These are phyloP conservation scores for Phytophthora kernoviae DNA, from an alignment of 352 stramenopile genomes.

Conservation along the genomic window DNA sequence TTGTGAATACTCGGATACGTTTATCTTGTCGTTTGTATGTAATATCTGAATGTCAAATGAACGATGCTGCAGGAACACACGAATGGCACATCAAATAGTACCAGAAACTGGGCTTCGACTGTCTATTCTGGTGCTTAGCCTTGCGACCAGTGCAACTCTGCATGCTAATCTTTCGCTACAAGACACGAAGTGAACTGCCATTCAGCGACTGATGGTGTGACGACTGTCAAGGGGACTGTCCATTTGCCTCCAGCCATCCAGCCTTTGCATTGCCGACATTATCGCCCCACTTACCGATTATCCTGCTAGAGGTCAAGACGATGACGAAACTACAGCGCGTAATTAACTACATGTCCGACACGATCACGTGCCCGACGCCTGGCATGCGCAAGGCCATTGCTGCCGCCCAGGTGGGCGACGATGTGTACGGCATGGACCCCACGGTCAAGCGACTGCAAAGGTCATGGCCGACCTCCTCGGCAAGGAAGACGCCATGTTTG, in stretches of 20 bases:
- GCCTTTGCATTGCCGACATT: neutral
- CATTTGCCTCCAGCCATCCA: slow-evolving; percentile 6
- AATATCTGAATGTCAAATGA: neutral
- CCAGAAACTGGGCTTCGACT: slow-evolving; percentile 11
- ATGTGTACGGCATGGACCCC: slow-evolving; percentile 90
- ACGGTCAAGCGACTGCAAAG: slow-evolving; percentile 94
- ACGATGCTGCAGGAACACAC: too few species aligned
- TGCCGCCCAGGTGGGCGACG: slow-evolving; percentile 72
- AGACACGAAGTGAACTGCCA: too few species aligned
- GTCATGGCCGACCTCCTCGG: slow-evolving; percentile 92
- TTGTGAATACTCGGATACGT: neutral
- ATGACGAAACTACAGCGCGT: slow-evolving; percentile 34
- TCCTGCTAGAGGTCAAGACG: slow-evolving; percentile 14
- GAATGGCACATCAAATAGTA: neutral
- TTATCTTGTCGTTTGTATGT: slow-evolving; percentile 28
- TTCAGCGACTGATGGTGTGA: neutral
- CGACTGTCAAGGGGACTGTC: neutral
- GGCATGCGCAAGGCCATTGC: slow-evolving; percentile 93
- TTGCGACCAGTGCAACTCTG: slow-evolving; percentile 34
- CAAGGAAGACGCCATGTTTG: slow-evolving; percentile 95
- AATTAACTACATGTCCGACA: slow-evolving; percentile 97
- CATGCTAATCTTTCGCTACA: slow-evolving; percentile 26
- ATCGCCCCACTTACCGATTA: slow-evolving; percentile 27
- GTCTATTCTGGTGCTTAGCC: slow-evolving; percentile 31
- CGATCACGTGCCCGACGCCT: slow-evolving; percentile 93